phyloP scores from a whole-genome alignment of 495 filamentous ascomycete genomes.

The Beverwykella pulmonaria region DNA sequence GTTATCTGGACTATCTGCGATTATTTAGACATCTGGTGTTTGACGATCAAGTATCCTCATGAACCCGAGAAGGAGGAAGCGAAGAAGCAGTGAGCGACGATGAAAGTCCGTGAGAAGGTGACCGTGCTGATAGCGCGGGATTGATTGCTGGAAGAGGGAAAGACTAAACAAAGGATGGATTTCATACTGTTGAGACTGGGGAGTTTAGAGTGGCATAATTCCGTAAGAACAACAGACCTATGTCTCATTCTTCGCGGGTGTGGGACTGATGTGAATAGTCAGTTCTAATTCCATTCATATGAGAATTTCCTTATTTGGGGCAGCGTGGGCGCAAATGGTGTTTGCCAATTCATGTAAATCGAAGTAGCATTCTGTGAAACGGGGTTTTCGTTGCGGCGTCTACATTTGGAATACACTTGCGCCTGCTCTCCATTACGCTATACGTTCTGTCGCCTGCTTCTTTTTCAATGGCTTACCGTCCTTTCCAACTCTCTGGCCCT shows the following conservation, averaged over 20 bases:
- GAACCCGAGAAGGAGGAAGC: constrained; percentile 4
- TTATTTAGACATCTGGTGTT: constrained; percentile 95
- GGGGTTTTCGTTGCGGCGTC: too few relatives aligned
- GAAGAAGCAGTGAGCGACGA: constrained; percentile 7
- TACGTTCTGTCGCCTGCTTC: too few relatives aligned
- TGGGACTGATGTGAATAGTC: neutral
- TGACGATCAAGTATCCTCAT: constrained; percentile 84
- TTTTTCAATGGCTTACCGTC: too few relatives aligned
- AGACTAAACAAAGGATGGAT: neutral
- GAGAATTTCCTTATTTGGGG: neutral
- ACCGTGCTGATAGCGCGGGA: too few relatives aligned
- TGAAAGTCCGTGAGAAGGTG: neutral
- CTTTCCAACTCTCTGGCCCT: too few relatives aligned
- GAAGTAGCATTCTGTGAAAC: too few relatives aligned
- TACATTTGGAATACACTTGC: too few relatives aligned
- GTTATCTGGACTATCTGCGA: constrained; percentile 97
- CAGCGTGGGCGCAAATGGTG: neutral
- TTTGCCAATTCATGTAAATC: neutral
- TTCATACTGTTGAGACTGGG: neutral
- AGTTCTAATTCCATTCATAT: neutral
- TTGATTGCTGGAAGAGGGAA: too few relatives aligned
- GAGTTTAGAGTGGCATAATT: too few relatives aligned
- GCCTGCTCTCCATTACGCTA: too few relatives aligned
- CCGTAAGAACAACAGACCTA: neutral
- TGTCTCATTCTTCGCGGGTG: neutral